Percentiles rank a stretch among this genome's conserved stretches.
phyloP scores from a whole-genome alignment of 2,329 filamentous ascomycete species.

The Alternaria brassicae region DNA sequence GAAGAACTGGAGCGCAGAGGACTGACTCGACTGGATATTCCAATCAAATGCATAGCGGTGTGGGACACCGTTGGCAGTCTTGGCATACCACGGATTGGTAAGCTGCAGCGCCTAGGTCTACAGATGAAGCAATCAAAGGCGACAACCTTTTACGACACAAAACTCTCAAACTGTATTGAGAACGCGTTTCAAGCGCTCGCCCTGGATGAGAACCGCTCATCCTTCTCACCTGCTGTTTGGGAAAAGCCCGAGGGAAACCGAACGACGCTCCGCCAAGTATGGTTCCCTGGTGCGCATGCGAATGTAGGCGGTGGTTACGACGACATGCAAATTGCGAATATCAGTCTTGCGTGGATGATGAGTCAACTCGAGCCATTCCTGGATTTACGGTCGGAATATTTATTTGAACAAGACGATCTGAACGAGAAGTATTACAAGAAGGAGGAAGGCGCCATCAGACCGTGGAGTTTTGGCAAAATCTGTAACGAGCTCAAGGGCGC shows the following conservation, averaged over 20 bases:
- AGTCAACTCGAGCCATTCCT: constrained; percentile 58
- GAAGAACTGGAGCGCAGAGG: constrained; percentile 51
- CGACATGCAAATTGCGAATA: constrained; percentile 57
- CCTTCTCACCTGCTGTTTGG: constrained; percentile 63
- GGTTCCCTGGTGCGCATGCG: constrained; percentile 63
- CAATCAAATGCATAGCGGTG: constrained; percentile 56
- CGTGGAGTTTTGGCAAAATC: constrained; percentile 58
- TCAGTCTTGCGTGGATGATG: constrained; percentile 66
- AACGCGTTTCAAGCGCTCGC: constrained; percentile 65
- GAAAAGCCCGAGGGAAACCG: constrained; percentile 54
- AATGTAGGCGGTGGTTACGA: constrained; percentile 60
- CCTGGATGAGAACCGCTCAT: constrained; percentile 60
- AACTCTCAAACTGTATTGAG: constrained; percentile 53
- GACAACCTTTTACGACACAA: constrained; percentile 59
- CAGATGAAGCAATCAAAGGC: constrained; percentile 47
- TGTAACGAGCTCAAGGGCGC: constrained; percentile 56
- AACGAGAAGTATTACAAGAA: constrained; percentile 56
- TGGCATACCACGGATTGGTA: constrained; percentile 56
- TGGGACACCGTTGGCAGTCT: constrained; percentile 59
- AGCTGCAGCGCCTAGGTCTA: constrained; percentile 46
- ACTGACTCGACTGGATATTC: constrained; percentile 45
- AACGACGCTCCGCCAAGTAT: constrained; percentile 60
- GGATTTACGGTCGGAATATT: constrained; percentile 57
- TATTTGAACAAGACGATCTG: constrained; percentile 57
- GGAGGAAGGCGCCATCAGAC: constrained; percentile 50